Percentiles rank a stretch among this genome's conserved stretches.
Evolutionary conservation across 371 early-diverging fungal genomes (phyloP).

Genomic region (Actinomortierella ambigua): DNA sequence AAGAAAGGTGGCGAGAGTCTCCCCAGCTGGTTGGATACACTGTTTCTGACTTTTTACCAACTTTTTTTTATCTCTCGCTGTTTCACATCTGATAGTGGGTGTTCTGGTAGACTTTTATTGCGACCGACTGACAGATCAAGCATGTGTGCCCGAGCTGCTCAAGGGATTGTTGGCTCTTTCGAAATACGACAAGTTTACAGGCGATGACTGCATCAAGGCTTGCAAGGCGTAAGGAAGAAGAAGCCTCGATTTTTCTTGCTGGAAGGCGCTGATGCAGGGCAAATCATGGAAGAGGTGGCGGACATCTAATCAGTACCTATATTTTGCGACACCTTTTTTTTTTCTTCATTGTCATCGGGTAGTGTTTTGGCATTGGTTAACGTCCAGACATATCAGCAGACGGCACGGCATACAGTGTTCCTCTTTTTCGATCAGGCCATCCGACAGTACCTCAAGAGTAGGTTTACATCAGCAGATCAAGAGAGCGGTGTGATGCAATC

Average conservation of each 20-base stretch:
- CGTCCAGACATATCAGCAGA: constrained; percentile 67
- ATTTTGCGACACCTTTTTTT: constrained; percentile 22
- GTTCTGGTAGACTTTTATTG: constrained; percentile 80
- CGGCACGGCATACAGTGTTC: constrained; percentile 57
- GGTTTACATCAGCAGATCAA: no score
- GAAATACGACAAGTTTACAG: constrained; percentile 61
- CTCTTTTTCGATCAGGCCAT: constrained; percentile 52
- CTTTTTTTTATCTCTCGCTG: background rate
- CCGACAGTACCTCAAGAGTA: constrained; percentile 2
- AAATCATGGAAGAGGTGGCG: background rate
- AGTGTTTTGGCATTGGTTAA: constrained; percentile 62
- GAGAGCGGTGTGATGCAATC: no score
- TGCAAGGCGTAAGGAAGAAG: constrained; percentile 54
- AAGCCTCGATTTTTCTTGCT: background rate
- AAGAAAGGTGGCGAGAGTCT: constrained; percentile 7
- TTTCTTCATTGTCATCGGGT: constrained; percentile 1
- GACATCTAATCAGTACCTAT: background rate
- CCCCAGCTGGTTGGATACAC: background rate
- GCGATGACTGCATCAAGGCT: constrained; percentile 59
- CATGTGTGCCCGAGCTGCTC: constrained; percentile 72
- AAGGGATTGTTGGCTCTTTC: constrained; percentile 69
- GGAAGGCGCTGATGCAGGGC: background rate
- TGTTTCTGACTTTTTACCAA: background rate
- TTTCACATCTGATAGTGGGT: constrained; percentile 47
- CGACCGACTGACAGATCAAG: constrained; percentile 74